phyloP scores from a whole-genome alignment of 192 early-diverging fungal genomes.

The Dissophora globulifera region DNA sequence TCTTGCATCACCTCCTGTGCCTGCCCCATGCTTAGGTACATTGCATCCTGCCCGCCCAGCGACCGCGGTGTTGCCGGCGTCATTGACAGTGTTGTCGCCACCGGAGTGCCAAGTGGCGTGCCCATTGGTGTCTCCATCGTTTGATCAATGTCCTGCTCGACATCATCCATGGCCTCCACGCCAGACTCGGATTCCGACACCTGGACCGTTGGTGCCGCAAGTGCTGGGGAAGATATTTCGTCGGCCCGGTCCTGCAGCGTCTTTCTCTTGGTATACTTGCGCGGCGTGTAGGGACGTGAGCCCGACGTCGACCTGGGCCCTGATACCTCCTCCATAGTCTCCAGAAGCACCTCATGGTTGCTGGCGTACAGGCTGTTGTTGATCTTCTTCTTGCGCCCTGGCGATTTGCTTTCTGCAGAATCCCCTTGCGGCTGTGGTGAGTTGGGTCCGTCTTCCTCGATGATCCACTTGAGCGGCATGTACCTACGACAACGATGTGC shows the following conservation, averaged over 20 bases:
- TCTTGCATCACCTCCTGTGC: neutral
- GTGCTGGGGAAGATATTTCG: neutral
- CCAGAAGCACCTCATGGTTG: conserved; percentile 37
- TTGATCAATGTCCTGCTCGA: neutral
- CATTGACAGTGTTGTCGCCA: neutral
- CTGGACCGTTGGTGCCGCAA: neutral
- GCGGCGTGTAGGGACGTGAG: conserved; percentile 12
- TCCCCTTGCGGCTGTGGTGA: neutral
- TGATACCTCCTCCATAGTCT: conserved; percentile 17
- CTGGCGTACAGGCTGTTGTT: conserved; percentile 52
- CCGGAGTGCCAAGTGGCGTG: neutral
- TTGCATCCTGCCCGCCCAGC: conserved; percentile 12
- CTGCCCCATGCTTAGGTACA: neutral
- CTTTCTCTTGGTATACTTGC: conserved; percentile 47
- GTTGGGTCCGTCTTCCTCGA: conserved; percentile 22
- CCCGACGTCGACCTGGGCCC: neutral
- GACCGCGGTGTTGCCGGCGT: conserved; percentile 6
- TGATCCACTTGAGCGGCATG: conserved; percentile 53
- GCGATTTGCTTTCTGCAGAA: conserved; percentile 28
- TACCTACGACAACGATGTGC: conserved; percentile 49
- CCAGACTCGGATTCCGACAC: neutral
- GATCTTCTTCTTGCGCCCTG: conserved; percentile 42
- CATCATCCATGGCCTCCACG: conserved; percentile 21
- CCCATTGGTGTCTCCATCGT: neutral
- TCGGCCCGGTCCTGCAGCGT: neutral